Evolutionary conservation across 495 filamentous ascomycete genomes (phyloP), one percentile per base, ranked within the genome.

Genomic region (Lophiotrema nucula): DNA sequence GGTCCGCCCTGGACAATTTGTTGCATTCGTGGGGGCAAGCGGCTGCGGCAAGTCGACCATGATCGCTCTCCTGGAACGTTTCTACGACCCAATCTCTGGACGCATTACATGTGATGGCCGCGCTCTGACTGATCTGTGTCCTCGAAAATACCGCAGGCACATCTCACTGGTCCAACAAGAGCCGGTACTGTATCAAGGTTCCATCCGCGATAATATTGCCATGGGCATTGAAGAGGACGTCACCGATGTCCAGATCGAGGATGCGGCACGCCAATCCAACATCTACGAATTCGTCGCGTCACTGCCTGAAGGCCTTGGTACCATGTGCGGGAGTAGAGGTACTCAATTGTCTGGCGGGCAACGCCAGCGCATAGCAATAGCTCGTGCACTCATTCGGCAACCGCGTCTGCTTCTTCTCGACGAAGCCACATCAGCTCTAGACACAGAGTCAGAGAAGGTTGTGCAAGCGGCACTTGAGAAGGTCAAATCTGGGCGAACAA

Each of bases 361-460:
- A 47, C 69, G 71, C 41, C 73, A 75, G 50, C 70, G 72, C 26
- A 62, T 73, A 19, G 73, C 72, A 21, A 74, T 75, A 47, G 73
- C 72, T 11, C 69, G 73, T 19, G 73, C 73, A 4, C 60, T 75
- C 10, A 63, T 97, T 10, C 81, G 90, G 28, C 83, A 95, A 66
- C 88, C 92, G 0, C 81, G 84, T 10, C 79, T 97, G 26, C 64
- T 97, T 2, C 80, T 96, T 22, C 69, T 96, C 41, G 91, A 96
- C 66, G 91, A 96, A 73, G 91, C 91, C 0, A 96, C 91, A 0
- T 87, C 83, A 2, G 90, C 91, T 2, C 88, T 96, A 2, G 91
- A 95, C 69, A 92, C 92, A 84, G 81, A 84, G 37, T 92, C 88
- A 0, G 91, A 96, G 69, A 75, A 79, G 3, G 74, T 93, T 12